Evolutionary conservation across 2,329 filamentous ascomycete genomes (phyloP).

Genomic region (Verticillium klebahnii): DNA sequence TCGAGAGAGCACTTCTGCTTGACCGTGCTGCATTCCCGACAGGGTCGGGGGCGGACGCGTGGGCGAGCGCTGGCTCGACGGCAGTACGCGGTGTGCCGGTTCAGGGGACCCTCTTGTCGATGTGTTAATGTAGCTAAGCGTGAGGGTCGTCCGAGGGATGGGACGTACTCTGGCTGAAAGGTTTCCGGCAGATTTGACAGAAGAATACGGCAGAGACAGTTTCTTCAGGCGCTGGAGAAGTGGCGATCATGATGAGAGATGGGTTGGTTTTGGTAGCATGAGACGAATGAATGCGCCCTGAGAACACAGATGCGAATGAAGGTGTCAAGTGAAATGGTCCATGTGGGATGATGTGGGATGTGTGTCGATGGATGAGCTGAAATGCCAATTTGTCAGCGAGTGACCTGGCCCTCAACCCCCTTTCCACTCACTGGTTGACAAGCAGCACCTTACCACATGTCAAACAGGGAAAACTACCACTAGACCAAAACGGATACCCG

Average conservation of each 20-base stretch:
- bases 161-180: slow-evolving; percentile 5
- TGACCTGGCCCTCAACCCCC: no score
- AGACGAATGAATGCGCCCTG: neutral
- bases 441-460: no score
- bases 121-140: neutral
- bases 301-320: no score
- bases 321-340: no score
- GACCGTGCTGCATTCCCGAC: slow-evolving; percentile 6
- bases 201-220: neutral
- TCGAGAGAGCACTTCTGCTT: slow-evolving; percentile 10
- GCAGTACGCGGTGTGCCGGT: slow-evolving; percentile 7
- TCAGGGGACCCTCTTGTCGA: slow-evolving; percentile 3
- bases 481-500: no score
- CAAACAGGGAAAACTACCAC: no score
- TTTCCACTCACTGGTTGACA: no score
- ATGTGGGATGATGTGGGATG: no score
- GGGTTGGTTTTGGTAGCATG: neutral
- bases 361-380: neutral
- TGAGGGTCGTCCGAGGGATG: neutral
- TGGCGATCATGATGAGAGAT: neutral
- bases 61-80: slow-evolving; percentile 1
- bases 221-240: neutral
- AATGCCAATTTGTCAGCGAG: no score
- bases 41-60: slow-evolving; percentile 5
- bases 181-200: slow-evolving; percentile 8